Base-by-base conservation (phyloP, 768 basidiomycete species). In the Tricholoma furcatifolium region DNA sequence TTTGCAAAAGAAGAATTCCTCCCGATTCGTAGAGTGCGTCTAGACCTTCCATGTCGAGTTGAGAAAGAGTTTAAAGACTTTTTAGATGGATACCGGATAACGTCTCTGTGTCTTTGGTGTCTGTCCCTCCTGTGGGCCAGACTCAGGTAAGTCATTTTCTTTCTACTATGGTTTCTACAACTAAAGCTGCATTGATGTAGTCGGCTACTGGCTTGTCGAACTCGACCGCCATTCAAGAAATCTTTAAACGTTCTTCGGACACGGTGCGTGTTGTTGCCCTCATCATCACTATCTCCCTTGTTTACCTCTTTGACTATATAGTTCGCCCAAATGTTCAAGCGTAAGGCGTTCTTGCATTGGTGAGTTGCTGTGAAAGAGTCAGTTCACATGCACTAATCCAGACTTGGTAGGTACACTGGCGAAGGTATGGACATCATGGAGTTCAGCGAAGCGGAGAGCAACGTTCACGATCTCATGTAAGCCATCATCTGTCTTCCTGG, bases 361-460 rank as follows among this genome's bases (percentile, higher is more conserved):
- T 77, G 21, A 59, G 63, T 47, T 38, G 14, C 15, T 51, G 42
- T 43, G 17, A 23, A 20, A 1, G 7, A 36, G 45, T 10, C 6
- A 42, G 1, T 17, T 32, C 30, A 34, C 10, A 14, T 9, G 34
- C 42, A n/a, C 35, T 45, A 34, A 21, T 20, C 47, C 8, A 14
- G 3, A 5, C 54, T 24, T 47, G 14, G n/a, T 45, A 78, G 75
- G 78, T 94, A 93, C 66, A 88, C 84, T 8, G 88, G 83, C 11
- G 93, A 95, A 67, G 93, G 93, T 39, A 94, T 95, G 93, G 93
- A 94, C 65, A 65, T 79, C 15, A 80, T 86, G 85, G 81, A 93
- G 69, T 92, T 93, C 68, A 80, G 87, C 0, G 91, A 93, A 67
- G 91, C 92, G 0, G 91, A 93, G 72, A 92, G 87, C 64, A 92